Conservation (phyloP, 495 filamentous ascomycete species). For the Monascus purpureus region DNA sequence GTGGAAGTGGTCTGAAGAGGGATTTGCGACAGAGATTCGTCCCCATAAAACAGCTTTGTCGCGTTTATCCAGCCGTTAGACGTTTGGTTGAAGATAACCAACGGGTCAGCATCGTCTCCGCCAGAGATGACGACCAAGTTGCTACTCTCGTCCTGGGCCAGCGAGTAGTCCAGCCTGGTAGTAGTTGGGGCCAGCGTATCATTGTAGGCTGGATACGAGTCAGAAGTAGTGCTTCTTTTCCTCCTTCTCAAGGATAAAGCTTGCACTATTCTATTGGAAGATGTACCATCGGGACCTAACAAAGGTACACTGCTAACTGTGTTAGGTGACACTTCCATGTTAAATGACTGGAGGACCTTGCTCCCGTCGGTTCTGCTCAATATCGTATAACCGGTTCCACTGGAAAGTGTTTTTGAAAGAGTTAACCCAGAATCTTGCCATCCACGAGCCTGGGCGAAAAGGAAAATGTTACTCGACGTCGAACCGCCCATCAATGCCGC, state of each 20-base stretch:
- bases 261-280: conserved; percentile 20
- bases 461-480: conserved; percentile 52
- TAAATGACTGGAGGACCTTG: conserved; percentile 70
- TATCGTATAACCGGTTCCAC: conserved; percentile 47
- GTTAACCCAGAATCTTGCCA: conserved; percentile 54
- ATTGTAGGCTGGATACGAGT: conserved; percentile 71
- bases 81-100: conserved; percentile 71
- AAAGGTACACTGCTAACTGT: conserved; percentile 52
- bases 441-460: conserved; percentile 37
- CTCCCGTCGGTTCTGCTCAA: conserved; percentile 61
- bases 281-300: conserved; percentile 29
- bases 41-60: conserved; percentile 44
- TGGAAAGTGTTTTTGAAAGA: conserved; percentile 42
- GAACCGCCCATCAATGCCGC: conserved; percentile 67
- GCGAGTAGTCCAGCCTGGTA: conserved; percentile 45
- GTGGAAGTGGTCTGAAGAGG: conserved; percentile 23
- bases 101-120: conserved; percentile 42
- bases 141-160: conserved; percentile 41
- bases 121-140: conserved; percentile 61
- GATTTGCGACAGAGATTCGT: conserved; percentile 20
- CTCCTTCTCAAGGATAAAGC: conserved; percentile 20
- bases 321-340: conserved; percentile 68
- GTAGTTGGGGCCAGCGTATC: conserved; percentile 49
- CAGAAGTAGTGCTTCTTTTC: conserved; percentile 34
- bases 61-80: conserved; percentile 74